A percentile compares a stretch with the other conserved stretches of the same genome.
These are phyloP conservation scores for Thielaviopsis musarum DNA, from an alignment of 2,329 filamentous ascomycete genomes.

Conservation along the genomic window DNA sequence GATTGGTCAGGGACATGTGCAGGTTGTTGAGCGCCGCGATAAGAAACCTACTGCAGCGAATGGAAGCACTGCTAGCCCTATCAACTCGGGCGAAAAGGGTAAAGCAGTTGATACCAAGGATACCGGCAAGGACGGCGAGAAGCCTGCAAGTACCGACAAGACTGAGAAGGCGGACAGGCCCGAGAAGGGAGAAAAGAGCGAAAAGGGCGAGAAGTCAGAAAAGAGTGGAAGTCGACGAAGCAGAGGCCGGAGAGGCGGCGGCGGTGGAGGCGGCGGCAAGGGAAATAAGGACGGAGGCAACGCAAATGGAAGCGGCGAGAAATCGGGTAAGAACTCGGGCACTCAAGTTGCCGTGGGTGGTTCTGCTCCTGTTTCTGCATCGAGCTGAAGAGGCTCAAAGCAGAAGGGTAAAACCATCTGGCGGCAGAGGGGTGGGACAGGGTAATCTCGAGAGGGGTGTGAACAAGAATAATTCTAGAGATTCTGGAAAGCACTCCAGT, in stretches of 20 bases:
- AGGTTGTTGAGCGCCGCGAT: constrained; percentile 70
- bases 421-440: not conserved
- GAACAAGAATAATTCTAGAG: too few species aligned
- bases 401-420: not conserved
- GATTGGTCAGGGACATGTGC: constrained; percentile 71
- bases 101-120: constrained; percentile 8
- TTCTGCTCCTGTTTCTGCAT: not conserved
- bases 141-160: not conserved
- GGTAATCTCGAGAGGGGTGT: not conserved
- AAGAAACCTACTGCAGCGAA: constrained; percentile 22
- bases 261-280: constrained; percentile 13
- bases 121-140: not conserved
- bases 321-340: not conserved
- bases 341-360: not conserved
- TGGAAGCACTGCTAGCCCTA: constrained; percentile 1
- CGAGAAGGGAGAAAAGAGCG: not conserved
- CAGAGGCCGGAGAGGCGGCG: constrained; percentile 14
- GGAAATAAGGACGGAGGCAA: constrained; percentile 1
- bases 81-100: constrained; percentile 14
- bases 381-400: not conserved
- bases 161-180: not conserved
- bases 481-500: too few species aligned
- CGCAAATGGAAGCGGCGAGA: not conserved
- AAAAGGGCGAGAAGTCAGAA: constrained; percentile 15
- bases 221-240: constrained; percentile 16